These are phyloP conservation scores for Carex parvula DNA, from an alignment of 176 grass and related monocot genomes.

Conservation along the genomic window DNA sequence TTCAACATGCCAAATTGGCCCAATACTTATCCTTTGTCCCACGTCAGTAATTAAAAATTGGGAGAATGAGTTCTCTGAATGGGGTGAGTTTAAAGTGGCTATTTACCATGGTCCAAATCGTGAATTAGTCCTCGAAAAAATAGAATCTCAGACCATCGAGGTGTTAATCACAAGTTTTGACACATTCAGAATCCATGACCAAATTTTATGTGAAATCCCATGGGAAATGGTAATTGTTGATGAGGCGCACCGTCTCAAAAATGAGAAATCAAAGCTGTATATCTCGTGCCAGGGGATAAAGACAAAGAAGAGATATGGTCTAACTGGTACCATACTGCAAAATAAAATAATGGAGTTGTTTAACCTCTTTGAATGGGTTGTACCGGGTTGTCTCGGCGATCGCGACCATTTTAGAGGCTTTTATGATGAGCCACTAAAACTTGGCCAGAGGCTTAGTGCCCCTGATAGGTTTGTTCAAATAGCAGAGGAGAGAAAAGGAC, in stretches of 20 bases:
- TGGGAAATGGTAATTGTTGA: constrained; percentile 95
- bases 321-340: constrained; percentile 96
- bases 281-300: constrained; percentile 65
- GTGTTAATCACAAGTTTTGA: constrained; percentile 96
- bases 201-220: constrained; percentile 63
- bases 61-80: constrained; percentile 92
- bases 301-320: constrained; percentile 73
- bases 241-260: constrained; percentile 91
- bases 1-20: constrained; percentile 35
- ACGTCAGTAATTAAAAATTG: constrained; percentile 93
- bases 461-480: constrained; percentile 77
- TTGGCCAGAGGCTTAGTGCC: constrained; percentile 83
- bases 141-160: constrained; percentile 52
- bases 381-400: constrained; percentile 74
- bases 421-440: constrained; percentile 89
- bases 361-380: constrained; percentile 94
- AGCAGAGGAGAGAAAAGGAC: constrained; percentile 78
- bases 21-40: constrained; percentile 77
- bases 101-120: constrained; percentile 92
- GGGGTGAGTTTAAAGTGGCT: constrained; percentile 67
- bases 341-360: constrained; percentile 94
- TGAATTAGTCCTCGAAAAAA: constrained; percentile 75
- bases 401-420: constrained; percentile 85
- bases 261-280: constrained; percentile 84
- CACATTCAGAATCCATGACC: constrained; percentile 80